These are phyloP conservation scores for Cryphonectria naterciae DNA, from an alignment of 2,329 filamentous ascomycete genomes.

Conservation along the genomic window DNA sequence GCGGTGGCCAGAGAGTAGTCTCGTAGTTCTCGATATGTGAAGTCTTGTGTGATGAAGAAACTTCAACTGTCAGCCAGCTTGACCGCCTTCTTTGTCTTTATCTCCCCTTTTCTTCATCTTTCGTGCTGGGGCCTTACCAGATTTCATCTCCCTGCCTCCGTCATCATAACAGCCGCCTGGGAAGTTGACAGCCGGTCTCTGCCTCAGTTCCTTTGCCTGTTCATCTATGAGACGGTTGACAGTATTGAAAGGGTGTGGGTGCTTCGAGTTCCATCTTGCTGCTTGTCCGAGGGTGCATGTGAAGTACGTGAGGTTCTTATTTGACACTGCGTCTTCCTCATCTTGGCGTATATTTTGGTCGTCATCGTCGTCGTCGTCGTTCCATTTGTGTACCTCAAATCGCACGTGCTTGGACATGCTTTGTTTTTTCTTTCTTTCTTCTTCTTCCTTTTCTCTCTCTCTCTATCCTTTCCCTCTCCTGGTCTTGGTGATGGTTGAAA, in stretches of 20 bases:
- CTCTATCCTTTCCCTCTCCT: background rate
- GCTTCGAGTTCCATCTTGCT: conserved; percentile 38
- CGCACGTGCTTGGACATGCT: conserved; percentile 22
- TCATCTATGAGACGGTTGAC: conserved; percentile 55
- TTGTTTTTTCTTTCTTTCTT: background rate
- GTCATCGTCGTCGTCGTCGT: background rate
- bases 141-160: conserved; percentile 25
- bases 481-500: background rate
- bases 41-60: conserved; percentile 16
- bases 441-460: background rate
- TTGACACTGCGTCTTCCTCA: background rate
- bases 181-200: conserved; percentile 44
- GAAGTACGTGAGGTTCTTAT: conserved; percentile 53
- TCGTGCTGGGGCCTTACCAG: conserved; percentile 13
- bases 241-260: conserved; percentile 45
- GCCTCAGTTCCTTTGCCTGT: conserved; percentile 45
- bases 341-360: background rate
- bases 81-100: background rate
- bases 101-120: background rate
- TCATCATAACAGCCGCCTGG: conserved; percentile 24
- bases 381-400: conserved; percentile 17
- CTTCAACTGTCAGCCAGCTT: background rate
- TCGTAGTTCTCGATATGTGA: conserved; percentile 38
- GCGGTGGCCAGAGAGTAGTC: conserved; percentile 35
- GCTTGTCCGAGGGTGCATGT: conserved; percentile 65